Evolutionary conservation across 2,329 filamentous ascomycete species (phyloP).

Genomic region (Clonostachys rhizophaga): DNA sequence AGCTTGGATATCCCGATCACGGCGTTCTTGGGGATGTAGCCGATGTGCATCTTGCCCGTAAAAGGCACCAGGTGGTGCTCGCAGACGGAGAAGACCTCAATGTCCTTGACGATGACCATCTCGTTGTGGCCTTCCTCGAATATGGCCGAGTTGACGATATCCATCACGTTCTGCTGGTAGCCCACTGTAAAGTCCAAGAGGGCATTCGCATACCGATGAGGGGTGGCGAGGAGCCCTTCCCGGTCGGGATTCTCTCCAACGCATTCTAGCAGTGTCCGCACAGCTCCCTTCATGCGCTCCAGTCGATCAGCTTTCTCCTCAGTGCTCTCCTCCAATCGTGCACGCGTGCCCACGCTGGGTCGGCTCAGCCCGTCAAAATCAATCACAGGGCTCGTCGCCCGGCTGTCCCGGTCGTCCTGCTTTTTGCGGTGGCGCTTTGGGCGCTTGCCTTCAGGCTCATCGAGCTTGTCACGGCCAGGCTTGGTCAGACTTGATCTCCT

Average conservation of each 20-base stretch:
- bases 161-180: slow-evolving; percentile 89
- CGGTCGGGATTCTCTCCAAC: slow-evolving; percentile 64
- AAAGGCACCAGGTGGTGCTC: slow-evolving; percentile 98
- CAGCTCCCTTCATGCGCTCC: slow-evolving; percentile 56
- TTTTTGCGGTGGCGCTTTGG: neutral
- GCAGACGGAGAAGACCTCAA: slow-evolving; percentile 66
- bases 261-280: slow-evolving; percentile 63
- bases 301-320: slow-evolving; percentile 41
- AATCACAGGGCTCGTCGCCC: slow-evolving; percentile 45
- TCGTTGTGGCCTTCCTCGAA: slow-evolving; percentile 98
- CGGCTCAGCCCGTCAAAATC: slow-evolving; percentile 59
- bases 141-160: slow-evolving; percentile 89
- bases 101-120: slow-evolving; percentile 96
- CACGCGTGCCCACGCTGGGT: slow-evolving; percentile 59
- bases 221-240: slow-evolving; percentile 62
- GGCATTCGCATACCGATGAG: slow-evolving; percentile 88
- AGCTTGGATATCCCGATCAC: slow-evolving; percentile 96
- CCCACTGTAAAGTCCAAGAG: slow-evolving; percentile 95
- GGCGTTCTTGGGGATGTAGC: slow-evolving; percentile 87
- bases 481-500: slow-evolving; percentile 44
- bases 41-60: slow-evolving; percentile 98
- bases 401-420: neutral
- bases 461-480: slow-evolving; percentile 55
- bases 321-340: slow-evolving; percentile 50
- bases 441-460: slow-evolving; percentile 39